A percentile compares a stretch with the other conserved stretches of the same genome.
Conservation (phyloP, 768 basidiomycete species). For the Leccinum uliginosum region DNA sequence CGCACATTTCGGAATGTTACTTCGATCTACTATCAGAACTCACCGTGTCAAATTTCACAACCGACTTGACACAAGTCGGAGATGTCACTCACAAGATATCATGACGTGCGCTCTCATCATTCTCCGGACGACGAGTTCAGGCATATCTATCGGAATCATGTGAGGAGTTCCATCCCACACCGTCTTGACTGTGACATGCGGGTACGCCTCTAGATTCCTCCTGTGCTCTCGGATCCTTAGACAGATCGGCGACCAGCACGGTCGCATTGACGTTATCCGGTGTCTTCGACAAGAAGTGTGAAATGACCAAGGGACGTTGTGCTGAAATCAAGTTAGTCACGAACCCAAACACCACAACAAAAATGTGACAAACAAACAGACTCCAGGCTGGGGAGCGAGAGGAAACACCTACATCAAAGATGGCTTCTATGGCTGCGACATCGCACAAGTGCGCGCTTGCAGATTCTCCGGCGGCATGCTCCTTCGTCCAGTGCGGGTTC, state of each 20-base stretch:
- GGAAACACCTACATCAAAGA: constrained; percentile 12
- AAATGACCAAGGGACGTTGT: constrained; percentile 21
- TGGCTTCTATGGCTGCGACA: constrained; percentile 4
- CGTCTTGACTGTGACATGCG: not conserved
- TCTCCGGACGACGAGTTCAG: constrained; percentile 1
- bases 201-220: not conserved
- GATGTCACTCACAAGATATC: not conserved
- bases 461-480: constrained; percentile 1
- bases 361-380: too few relatives aligned
- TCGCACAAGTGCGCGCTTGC: not conserved
- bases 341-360: too few relatives aligned
- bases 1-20: too few relatives aligned
- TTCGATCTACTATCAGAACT: too few relatives aligned
- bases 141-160: constrained; percentile 10
- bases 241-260: constrained; percentile 12
- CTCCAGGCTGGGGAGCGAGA: not conserved
- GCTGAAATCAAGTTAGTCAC: constrained; percentile 1
- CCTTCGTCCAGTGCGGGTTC: not conserved
- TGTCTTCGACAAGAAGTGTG: not conserved
- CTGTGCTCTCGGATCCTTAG: not conserved
- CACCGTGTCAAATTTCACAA: not conserved
- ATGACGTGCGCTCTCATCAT: not conserved
- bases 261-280: constrained; percentile 8
- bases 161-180: constrained; percentile 9
- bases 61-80: too few relatives aligned